phyloP scores from a whole-genome alignment of 192 early-diverging fungal species.

The Chytriomyces sp. region DNA sequence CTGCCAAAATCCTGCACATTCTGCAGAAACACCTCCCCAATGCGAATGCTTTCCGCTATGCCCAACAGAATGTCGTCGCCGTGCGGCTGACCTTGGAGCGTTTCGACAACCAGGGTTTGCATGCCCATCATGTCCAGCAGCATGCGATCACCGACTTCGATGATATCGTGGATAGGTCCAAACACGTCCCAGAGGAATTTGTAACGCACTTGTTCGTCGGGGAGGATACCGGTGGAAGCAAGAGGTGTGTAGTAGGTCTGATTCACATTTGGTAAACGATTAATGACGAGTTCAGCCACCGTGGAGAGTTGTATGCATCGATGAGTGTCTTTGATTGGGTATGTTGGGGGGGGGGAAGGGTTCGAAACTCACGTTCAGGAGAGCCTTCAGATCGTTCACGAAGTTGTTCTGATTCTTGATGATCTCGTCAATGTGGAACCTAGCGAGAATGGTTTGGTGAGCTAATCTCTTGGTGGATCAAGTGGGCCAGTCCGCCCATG shows the following conservation, averaged over 20 bases:
- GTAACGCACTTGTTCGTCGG: not conserved
- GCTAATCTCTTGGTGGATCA: not conserved
- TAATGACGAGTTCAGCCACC: too few relatives aligned
- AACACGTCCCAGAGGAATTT: constrained; percentile 10
- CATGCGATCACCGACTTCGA: not conserved
- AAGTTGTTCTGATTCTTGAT: constrained; percentile 18
- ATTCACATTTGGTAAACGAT: too few relatives aligned
- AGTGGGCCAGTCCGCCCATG: not conserved
- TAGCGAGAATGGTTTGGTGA: not conserved
- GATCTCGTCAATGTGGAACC: constrained; percentile 22
- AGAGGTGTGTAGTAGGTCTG: too few relatives aligned
- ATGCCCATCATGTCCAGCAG: not conserved
- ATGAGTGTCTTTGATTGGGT: too few relatives aligned
- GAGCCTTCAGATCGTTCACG: not conserved
- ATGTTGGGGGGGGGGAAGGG: too few relatives aligned
- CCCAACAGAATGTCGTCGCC: not conserved
- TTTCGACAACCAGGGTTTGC: not conserved
- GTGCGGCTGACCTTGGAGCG: not conserved
- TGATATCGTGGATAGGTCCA: constrained; percentile 7
- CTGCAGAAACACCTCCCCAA: not conserved
- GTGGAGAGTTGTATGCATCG: too few relatives aligned
- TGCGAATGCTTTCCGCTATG: not conserved
- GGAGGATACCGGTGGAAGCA: not conserved
- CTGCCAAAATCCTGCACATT: not conserved
- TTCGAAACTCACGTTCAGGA: not conserved